Percentiles rank a stretch among this genome's conserved stretches.
Conservation (phyloP, 495 filamentous ascomycete species). For the Aspergillus hancockii region DNA sequence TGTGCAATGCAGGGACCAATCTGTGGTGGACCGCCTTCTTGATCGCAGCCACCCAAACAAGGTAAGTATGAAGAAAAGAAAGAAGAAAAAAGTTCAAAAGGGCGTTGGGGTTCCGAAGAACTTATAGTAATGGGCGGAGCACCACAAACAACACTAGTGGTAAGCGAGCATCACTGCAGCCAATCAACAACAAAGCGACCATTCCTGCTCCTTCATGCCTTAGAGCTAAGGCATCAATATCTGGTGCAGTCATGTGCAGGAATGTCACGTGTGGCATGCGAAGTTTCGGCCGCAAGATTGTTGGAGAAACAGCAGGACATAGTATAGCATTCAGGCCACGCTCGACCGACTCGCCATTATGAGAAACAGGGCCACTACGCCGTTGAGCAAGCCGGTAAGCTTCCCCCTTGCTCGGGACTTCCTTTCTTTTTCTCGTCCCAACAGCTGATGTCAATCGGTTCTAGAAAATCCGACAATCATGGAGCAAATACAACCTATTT, state of each 20-base stretch:
- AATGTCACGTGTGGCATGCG: slow-evolving; percentile 33
- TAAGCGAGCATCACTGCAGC: slow-evolving; percentile 32
- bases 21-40: slow-evolving; percentile 59
- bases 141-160: slow-evolving; percentile 23
- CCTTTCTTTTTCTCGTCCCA: slow-evolving; percentile 6
- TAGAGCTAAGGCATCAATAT: slow-evolving; percentile 13
- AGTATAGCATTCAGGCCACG: slow-evolving; percentile 13
- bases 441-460: slow-evolving; percentile 10
- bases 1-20: slow-evolving; percentile 78
- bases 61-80: slow-evolving; percentile 73
- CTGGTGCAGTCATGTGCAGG: slow-evolving; percentile 6
- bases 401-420: not conserved
- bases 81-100: slow-evolving; percentile 38
- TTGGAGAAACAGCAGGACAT: slow-evolving; percentile 11
- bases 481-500: slow-evolving; percentile 97
- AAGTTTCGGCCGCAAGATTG: slow-evolving; percentile 36
- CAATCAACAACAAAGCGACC: slow-evolving; percentile 11
- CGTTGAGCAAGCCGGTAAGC: slow-evolving; percentile 46
- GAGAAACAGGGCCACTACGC: slow-evolving; percentile 51
- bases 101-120: slow-evolving; percentile 6
- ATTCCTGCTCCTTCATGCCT: slow-evolving; percentile 1
- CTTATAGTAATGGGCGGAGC: slow-evolving; percentile 29
- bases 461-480: slow-evolving; percentile 95
- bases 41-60: slow-evolving; percentile 66
- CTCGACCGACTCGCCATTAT: slow-evolving; percentile 30